A percentile compares a stretch with the other conserved stretches of the same genome.
These are phyloP conservation scores for Cryoendolithus antarcticus DNA, from an alignment of 2,329 filamentous ascomycete genomes.

Conservation along the genomic window DNA sequence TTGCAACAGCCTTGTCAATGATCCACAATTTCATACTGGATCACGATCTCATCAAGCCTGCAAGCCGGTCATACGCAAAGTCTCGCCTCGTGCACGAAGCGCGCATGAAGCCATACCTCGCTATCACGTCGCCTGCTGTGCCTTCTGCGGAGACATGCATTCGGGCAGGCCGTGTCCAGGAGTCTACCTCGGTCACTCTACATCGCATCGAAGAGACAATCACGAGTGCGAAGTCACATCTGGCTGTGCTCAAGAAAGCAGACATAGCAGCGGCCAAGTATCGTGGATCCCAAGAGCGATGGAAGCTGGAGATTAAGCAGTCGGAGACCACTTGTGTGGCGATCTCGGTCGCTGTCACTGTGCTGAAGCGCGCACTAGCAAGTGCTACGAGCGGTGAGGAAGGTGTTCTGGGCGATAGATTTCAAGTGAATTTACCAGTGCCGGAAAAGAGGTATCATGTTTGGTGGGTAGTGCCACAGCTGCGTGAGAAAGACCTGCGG, in stretches of 20 bases:
- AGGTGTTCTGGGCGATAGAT: constrained; percentile 10
- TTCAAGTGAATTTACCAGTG: constrained; percentile 26
- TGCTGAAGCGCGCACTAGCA: constrained; percentile 13
- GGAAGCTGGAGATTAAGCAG: constrained; percentile 23
- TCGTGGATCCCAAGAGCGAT: constrained; percentile 25
- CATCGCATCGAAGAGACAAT: constrained; percentile 15
- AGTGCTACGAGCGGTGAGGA: constrained; percentile 2
- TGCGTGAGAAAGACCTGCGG: constrained; percentile 15
- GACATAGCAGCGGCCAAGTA: constrained; percentile 22
- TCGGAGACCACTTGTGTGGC: constrained; percentile 21
- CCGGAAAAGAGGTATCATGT: constrained; percentile 29
- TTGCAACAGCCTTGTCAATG: constrained; percentile 25
- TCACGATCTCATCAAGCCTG: constrained; percentile 39
- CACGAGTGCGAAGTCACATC: constrained; percentile 23
- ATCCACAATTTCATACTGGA: constrained; percentile 57
- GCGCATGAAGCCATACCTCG: constrained; percentile 73
- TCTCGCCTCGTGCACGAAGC: constrained; percentile 63
- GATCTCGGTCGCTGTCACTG: constrained; percentile 15
- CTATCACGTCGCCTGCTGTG: constrained; percentile 54
- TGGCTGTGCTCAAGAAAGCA: constrained; percentile 25
- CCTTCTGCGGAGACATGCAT: constrained; percentile 53
- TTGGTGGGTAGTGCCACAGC: constrained; percentile 35
- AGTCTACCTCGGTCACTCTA: background rate
- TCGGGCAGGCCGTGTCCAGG: constrained; percentile 5
- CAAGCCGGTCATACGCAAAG: constrained; percentile 51